phyloP scores from a whole-genome alignment of 139 green algal species.

The Klebsormidium nitens region DNA sequence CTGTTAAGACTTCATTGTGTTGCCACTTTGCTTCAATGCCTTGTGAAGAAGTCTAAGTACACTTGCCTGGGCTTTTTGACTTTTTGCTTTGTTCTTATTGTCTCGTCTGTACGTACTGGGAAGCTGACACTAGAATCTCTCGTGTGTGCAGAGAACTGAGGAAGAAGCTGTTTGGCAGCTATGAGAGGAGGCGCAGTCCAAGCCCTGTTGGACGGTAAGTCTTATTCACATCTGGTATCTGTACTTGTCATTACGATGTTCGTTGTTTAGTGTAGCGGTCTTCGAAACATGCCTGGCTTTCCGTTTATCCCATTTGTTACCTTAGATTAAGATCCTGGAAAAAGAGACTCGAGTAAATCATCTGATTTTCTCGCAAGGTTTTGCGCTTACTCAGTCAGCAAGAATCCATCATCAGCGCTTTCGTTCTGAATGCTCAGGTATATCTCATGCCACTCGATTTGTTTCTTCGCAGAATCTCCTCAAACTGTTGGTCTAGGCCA shows the following conservation, averaged over 20 bases:
- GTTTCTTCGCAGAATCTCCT: too few species aligned
- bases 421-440: too few species aligned
- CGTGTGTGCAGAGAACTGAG: slow-evolving; percentile 27
- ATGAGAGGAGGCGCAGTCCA: slow-evolving; percentile 23
- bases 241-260: neutral
- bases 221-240: neutral
- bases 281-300: neutral
- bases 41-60: too few species aligned
- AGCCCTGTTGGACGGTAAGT: neutral
- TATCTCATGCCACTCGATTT: too few species aligned
- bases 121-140: neutral
- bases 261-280: neutral
- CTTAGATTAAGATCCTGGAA: neutral
- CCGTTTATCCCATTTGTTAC: neutral
- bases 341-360: neutral
- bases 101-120: neutral
- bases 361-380: neutral
- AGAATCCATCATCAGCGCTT: too few species aligned
- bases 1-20: too few species aligned
- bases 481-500: too few species aligned
- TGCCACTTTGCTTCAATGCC: too few species aligned
- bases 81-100: slow-evolving; percentile 8
- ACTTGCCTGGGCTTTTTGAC: neutral
- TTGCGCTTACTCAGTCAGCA: too few species aligned
- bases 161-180: slow-evolving; percentile 37